Base-by-base conservation (phyloP, 495 filamentous ascomycete species). In the Penicillium subrubescens region DNA sequence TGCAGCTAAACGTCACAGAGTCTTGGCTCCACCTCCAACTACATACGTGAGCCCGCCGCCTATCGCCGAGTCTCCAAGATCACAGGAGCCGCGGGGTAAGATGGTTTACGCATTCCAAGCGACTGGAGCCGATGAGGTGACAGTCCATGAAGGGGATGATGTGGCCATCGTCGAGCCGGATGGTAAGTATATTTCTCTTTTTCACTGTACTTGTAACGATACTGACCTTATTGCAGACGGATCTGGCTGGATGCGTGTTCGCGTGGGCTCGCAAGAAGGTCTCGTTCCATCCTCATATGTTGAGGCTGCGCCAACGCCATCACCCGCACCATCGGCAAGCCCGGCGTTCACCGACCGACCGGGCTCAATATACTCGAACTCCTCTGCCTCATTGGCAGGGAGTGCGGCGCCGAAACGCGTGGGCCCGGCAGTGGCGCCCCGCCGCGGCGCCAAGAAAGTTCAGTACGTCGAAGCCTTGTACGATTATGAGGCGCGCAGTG, bases 401-500 rank as follows among this genome's bases (percentile, higher is more conserved):
- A 83, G 84, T 54, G 73, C 78, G 5, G 71, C 75, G 12, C 60
- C 70, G 3, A 97, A 96, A 80, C 96, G 95, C 76, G 91, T 96
- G 70, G 95, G 95, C 0, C 95, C 95, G 0, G 93, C 89, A 0
- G 95, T 99, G 15, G 96, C 94, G 25, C 95, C 95, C 11, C 89
- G 90, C 67, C 86, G 94, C 10, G 94, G 94, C 11, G 95, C 93
- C 15, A 97, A 96, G 87, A 96, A 96, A 70, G 78, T 97, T n/a
- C 90, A 90, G 71, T 96, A 97, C 66, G 94, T 95, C 8, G 92
- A 96, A 73, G 95, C 95, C 3, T 43, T 97, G 73, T 99, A 97
- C 70, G 92, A 94, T 33, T 99, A 99, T 72, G 82, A 89, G 63
- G 92, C 94, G 8, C 86, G 90, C 64, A 93, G 88, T 70, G 92